Evolutionary conservation across 441 rosid species (phyloP), one percentile per base, ranked within the genome.

Genomic region (Erodium trifolium): DNA sequence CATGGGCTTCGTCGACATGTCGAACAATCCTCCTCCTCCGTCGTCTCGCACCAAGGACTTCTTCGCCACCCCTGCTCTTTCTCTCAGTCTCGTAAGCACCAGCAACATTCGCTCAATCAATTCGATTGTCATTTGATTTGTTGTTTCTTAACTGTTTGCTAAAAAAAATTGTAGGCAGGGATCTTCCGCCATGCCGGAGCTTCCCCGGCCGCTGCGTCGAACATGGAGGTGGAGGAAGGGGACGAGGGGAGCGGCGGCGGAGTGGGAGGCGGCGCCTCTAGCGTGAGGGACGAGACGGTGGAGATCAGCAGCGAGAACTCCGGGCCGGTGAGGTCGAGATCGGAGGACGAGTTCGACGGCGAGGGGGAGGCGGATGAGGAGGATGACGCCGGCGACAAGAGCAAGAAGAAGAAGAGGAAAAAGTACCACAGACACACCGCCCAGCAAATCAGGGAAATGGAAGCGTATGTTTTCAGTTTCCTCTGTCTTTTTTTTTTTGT

Each of bases 261-360:
- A 4, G 41, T 4, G 8, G 41, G 41, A 0, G 13, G 53, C 17
- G 76, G 78, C 1, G 27, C 27, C 27, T 23, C 27, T 2, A 23
- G 27, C 27, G 27, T 23, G 73, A 78, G 87, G 70, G 91, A 85
- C 31, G 91, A 87, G 9, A 88, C 89, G 3, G 95, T 89, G 60
- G 99, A 91, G 78, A 84, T 93, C 62, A 93, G 99, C 72, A 93
- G 99, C 19, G 99, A 91, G 83, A 89, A 83, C 77, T 93, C 99
- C 0, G 99, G 93, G 11, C 86, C 88, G 4, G 84, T 81, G 70
- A 88, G 99, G 80, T 88, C 96, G 63, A 84, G 92, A 79, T 87
- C 97, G 39, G 97, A 91, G 2, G 96, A 89, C 60, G 91, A 89
- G 3, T 76, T 85, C 43, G 92, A 88, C 65, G 88, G 86, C 0